These are phyloP conservation scores for Blakeslea trispora DNA, from an alignment of 371 early-diverging fungal genomes.

Conservation along the genomic window DNA sequence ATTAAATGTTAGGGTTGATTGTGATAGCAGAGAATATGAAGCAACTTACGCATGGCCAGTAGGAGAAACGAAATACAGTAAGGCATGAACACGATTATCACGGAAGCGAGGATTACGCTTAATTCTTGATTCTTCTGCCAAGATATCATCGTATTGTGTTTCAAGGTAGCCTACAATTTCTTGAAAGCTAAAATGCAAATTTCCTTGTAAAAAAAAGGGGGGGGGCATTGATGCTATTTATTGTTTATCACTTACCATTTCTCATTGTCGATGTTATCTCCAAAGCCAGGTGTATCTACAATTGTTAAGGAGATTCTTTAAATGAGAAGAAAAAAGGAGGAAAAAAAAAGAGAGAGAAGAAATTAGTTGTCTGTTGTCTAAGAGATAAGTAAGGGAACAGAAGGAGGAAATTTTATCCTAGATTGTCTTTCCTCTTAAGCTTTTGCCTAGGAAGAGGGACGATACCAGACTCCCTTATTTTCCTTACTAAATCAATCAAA, in stretches of 20 bases:
- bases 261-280: conserved; percentile 89
- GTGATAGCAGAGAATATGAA: neutral
- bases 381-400: conserved; percentile 6
- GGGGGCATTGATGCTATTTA: neutral
- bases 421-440: conserved; percentile 6
- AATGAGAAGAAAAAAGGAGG: neutral
- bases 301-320: conserved; percentile 74
- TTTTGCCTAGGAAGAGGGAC: too few species aligned
- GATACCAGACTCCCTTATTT: too few species aligned
- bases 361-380: conserved; percentile 7
- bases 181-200: conserved; percentile 55
- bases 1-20: neutral
- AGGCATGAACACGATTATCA: conserved; percentile 96
- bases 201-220: too few species aligned
- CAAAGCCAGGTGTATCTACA: conserved; percentile 98
- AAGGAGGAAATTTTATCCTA: neutral
- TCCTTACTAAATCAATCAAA: neutral
- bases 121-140: conserved; percentile 92
- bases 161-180: conserved; percentile 94
- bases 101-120: conserved; percentile 97
- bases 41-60: conserved; percentile 87
- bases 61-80: conserved; percentile 97
- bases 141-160: conserved; percentile 92
- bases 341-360: neutral
- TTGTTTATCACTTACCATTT: conserved; percentile 50